Base-by-base conservation (phyloP, 768 basidiomycete genomes). In the Ramaria sp. region DNA sequence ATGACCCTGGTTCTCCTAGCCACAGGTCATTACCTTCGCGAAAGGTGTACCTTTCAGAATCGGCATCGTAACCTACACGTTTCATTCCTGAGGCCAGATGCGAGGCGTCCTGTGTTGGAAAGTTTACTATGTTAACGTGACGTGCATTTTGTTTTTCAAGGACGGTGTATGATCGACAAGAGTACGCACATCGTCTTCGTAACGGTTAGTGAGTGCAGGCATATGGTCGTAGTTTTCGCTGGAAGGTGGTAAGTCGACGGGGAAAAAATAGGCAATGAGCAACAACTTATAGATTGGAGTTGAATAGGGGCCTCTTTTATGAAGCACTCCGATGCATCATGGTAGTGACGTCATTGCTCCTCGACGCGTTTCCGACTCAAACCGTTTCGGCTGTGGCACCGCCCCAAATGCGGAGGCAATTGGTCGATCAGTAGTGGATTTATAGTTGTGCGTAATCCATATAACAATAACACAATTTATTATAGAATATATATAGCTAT, bases 11-110 rank as follows among this genome's bases (percentile, higher is more conserved):
- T 32, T 52, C 51, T 24, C 51, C 51, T 18, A 41, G 38, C 51
- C 51, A 52, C 38, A 52, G 20, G 8, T 52, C 51, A 18, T 52
- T 27, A 5, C 51, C 51, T 28, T 42, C 22, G 18, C 51, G 51
- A 32, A 79, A 81, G 3, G 70, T 74, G 55, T 79, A 81, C 13
- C 68, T 64, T n/a, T 68, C 62, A 0, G 73, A 70, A 52, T 81
- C 79, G 0, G 76, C 70, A 57, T 82, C 79, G 53, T 81, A 81
- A 1, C 65, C 75, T 10, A 78, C 67, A 5, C 79, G 70, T 49
- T 67, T 70, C 61, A 79, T 67, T 27, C 78, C 78, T 54, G 70
- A 68, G 6, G 74, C 73, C 6, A 77, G 66, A 39, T 71, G 71
- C 36, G 56, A 52, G 5, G 65, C 34, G 56, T 76, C 73, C 74